Evolutionary conservation across 2,329 filamentous ascomycete species (phyloP).

Genomic region (Hymenoscyphus linearis): DNA sequence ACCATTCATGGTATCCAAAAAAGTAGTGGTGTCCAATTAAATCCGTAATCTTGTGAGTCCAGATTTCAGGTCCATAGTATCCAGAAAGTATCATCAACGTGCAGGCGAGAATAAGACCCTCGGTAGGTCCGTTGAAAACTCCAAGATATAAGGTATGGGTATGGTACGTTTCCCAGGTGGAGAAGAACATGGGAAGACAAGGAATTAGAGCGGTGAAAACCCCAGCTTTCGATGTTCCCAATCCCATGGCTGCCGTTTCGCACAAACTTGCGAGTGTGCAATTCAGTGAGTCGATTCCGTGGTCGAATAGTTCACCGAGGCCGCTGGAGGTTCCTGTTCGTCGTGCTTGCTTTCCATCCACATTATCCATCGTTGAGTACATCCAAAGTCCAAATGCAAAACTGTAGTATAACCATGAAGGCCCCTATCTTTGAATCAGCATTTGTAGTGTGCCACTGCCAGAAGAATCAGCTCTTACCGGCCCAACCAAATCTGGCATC

Average conservation of each 20-base stretch:
- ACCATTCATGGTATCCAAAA: constrained; percentile 48
- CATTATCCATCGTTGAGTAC: constrained; percentile 99
- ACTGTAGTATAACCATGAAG: constrained; percentile 90
- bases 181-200: constrained; percentile 97
- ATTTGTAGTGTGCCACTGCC: constrained; percentile 1
- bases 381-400: constrained; percentile 96
- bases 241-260: constrained; percentile 87
- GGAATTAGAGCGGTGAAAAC: constrained; percentile 89
- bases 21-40: constrained; percentile 56
- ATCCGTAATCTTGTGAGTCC: constrained; percentile 69
- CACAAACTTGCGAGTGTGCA: constrained; percentile 89
- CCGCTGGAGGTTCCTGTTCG: constrained; percentile 92
- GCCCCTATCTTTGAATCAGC: constrained; percentile 51
- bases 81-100: constrained; percentile 81
- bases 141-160: constrained; percentile 95
- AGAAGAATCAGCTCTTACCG: constrained; percentile 49
- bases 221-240: constrained; percentile 77
- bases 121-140: constrained; percentile 94
- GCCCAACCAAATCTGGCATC: constrained; percentile 86
- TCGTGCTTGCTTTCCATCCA: constrained; percentile 95
- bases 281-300: constrained; percentile 97
- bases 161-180: constrained; percentile 99
- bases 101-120: constrained; percentile 87
- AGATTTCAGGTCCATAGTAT: constrained; percentile 82
- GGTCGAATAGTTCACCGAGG: constrained; percentile 94